Evolutionary conservation across 805 yeast genomes (phyloP).

Genomic region (Schwanniomyces pseudopolymorphus): DNA sequence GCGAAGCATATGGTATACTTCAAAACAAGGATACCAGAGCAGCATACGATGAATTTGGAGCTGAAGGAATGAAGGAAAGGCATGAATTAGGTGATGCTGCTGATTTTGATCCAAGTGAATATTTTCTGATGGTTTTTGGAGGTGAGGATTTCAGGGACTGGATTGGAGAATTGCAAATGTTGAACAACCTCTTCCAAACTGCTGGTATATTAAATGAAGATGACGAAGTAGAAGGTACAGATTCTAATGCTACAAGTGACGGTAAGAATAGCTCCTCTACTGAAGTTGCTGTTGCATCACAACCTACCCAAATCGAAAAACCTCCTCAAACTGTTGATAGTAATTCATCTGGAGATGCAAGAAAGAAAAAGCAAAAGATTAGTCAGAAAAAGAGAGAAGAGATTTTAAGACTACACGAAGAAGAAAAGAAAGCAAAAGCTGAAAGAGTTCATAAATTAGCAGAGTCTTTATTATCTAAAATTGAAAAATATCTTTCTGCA

Average conservation of each 20-base stretch:
- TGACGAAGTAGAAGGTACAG: conserved; percentile 22
- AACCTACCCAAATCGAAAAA: background rate
- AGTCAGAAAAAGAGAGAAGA: conserved; percentile 47
- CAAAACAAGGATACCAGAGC: conserved; percentile 69
- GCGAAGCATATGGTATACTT: conserved; percentile 73
- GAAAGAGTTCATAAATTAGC: conserved; percentile 52
- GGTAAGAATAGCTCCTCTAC: background rate
- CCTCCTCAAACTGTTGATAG: background rate
- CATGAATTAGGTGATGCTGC: conserved; percentile 67
- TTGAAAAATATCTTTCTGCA: conserved; percentile 57
- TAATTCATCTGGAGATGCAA: conserved; percentile 19
- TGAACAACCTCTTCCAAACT: conserved; percentile 70
- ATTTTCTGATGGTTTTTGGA: conserved; percentile 80
- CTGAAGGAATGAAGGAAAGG: conserved; percentile 55
- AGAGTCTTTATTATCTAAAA: conserved; percentile 44
- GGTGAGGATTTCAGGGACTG: conserved; percentile 77
- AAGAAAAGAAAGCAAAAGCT: conserved; percentile 51
- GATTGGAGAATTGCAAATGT: conserved; percentile 79
- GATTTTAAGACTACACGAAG: conserved; percentile 48
- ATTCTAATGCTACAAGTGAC: conserved; percentile 3
- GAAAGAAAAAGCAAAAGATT: conserved; percentile 30
- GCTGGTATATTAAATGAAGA: conserved; percentile 49
- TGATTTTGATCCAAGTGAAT: conserved; percentile 74
- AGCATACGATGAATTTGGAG: conserved; percentile 80
- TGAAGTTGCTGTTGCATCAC: conserved; percentile 1